A percentile compares a stretch with the other conserved stretches of the same genome.
These are phyloP conservation scores for Metrosideros polymorpha DNA, from an alignment of 441 rosid species.

Conservation along the genomic window DNA sequence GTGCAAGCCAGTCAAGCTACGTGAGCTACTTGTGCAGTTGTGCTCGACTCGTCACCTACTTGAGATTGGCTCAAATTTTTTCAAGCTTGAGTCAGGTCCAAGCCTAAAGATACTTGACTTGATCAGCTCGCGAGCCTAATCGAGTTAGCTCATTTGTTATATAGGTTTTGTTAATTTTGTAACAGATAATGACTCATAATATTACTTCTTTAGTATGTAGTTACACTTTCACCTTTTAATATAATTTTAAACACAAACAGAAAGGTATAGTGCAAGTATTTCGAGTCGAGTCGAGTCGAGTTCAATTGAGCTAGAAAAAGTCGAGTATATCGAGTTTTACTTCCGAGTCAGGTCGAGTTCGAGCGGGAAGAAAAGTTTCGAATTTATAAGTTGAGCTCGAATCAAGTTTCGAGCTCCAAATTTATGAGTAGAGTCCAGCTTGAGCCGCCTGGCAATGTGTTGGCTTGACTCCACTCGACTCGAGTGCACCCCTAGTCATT, in stretches of 20 bases:
- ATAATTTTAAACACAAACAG: background rate
- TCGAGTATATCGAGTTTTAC: background rate
- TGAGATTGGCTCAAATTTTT: background rate
- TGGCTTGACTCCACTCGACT: too few species aligned
- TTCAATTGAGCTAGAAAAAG: background rate
- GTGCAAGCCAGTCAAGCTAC: background rate
- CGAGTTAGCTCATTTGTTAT: background rate
- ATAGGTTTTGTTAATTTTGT: background rate
- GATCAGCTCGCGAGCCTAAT: background rate
- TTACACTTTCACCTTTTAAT: background rate
- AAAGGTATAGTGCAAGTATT: background rate
- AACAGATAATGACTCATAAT: background rate
- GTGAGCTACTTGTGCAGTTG: background rate
- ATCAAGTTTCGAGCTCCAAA: background rate
- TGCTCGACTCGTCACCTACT: background rate
- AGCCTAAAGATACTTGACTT: background rate
- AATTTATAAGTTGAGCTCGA: background rate
- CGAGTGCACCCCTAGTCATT: background rate
- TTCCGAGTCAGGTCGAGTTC: background rate
- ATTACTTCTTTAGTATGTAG: background rate
- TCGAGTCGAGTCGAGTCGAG: background rate
- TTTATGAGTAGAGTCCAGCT: background rate
- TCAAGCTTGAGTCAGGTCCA: background rate
- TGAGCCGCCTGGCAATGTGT: background rate
- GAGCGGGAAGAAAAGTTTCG: background rate